phyloP scores from a whole-genome alignment of 495 filamentous ascomycete genomes.

The Patellaria atrata region DNA sequence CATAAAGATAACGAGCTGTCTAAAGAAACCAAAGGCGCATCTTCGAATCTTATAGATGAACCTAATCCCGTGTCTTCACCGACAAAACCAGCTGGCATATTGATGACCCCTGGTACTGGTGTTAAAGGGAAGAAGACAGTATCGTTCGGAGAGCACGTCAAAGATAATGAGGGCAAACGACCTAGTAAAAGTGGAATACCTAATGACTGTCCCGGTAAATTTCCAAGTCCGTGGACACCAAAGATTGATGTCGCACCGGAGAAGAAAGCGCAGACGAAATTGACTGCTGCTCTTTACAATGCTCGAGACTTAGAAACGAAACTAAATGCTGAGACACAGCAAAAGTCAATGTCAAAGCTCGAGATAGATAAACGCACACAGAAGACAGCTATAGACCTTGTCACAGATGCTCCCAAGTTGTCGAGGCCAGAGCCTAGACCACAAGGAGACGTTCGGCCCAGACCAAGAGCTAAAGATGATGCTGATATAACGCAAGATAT shows the following conservation, averaged over 20 bases:
- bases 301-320: slow-evolving; percentile 19
- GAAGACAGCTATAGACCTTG: neutral
- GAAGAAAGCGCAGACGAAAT: slow-evolving; percentile 31
- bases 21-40: slow-evolving; percentile 14
- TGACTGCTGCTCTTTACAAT: slow-evolving; percentile 35
- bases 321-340: slow-evolving; percentile 8
- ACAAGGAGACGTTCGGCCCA: too few relatives aligned
- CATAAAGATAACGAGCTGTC: slow-evolving; percentile 1
- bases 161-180: slow-evolving; percentile 42
- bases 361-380: slow-evolving; percentile 1
- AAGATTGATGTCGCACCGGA: slow-evolving; percentile 15
- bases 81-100: slow-evolving; percentile 51
- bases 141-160: slow-evolving; percentile 60
- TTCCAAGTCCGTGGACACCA: slow-evolving; percentile 49
- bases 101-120: slow-evolving; percentile 77
- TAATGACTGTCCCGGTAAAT: slow-evolving; percentile 42
- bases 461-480: slow-evolving; percentile 28
- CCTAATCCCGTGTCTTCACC: slow-evolving; percentile 36
- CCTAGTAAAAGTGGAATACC: slow-evolving; percentile 34
- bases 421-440: slow-evolving; percentile 10
- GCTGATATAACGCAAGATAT: slow-evolving; percentile 61
- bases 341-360: slow-evolving; percentile 31
- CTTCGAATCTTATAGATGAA: slow-evolving; percentile 10
- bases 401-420: neutral
- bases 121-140: slow-evolving; percentile 74